Conservation (phyloP, 352 stramenopile species). For the Phytophthora lateralis region DNA sequence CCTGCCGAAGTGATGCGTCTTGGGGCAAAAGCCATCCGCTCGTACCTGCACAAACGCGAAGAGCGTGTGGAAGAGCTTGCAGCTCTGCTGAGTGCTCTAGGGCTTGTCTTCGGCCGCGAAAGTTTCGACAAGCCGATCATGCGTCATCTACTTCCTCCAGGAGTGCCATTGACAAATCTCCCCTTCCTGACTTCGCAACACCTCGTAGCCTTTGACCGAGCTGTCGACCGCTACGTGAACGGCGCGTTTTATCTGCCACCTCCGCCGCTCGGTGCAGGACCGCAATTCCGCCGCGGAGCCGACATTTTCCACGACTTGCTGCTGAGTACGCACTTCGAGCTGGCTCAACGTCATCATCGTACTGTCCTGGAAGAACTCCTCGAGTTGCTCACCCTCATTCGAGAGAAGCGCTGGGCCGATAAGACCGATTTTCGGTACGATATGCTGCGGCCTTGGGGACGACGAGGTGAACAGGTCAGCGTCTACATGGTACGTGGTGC, state of each 20-base stretch:
- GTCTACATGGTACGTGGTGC: constrained; percentile 56
- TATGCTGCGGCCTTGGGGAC: constrained; percentile 66
- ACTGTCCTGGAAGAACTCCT: constrained; percentile 60
- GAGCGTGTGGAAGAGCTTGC: constrained; percentile 60
- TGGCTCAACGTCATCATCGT: constrained; percentile 58
- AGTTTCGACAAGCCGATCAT: constrained; percentile 54
- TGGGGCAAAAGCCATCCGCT: constrained; percentile 50
- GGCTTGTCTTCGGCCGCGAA: constrained; percentile 41
- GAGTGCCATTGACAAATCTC: constrained; percentile 24
- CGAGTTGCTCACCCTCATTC: constrained; percentile 56
- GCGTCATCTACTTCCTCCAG: constrained; percentile 30
- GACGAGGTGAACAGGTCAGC: constrained; percentile 46
- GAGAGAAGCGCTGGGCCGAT: constrained; percentile 70
- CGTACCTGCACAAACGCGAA: constrained; percentile 66
- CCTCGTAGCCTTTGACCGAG: constrained; percentile 51
- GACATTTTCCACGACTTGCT: constrained; percentile 65
- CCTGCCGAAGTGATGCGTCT: constrained; percentile 68
- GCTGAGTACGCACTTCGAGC: constrained; percentile 53
- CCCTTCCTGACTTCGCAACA: constrained; percentile 62
- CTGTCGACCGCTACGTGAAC: constrained; percentile 70
- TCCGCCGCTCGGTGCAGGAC: constrained; percentile 16
- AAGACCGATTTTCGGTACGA: constrained; percentile 81
- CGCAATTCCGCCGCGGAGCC: constrained; percentile 45
- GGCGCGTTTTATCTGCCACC: constrained; percentile 66
- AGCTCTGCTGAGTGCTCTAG: constrained; percentile 41